Conservation (phyloP, 2,329 filamentous ascomycete species). For the Trichoderma sp. region DNA sequence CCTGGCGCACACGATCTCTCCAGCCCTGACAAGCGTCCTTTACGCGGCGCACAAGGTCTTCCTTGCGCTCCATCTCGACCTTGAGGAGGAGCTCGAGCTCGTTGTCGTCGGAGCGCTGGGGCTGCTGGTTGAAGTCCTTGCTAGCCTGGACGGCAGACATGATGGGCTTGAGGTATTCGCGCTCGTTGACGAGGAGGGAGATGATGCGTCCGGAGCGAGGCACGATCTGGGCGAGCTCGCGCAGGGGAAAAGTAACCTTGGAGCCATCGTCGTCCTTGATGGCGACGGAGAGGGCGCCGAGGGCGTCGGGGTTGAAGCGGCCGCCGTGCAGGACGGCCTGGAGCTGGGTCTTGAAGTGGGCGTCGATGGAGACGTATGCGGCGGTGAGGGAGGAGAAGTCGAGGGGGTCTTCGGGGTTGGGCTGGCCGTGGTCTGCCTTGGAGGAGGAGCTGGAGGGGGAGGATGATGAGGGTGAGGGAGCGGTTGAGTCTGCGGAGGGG, state of each 20-base stretch:
- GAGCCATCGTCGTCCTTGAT: conserved; percentile 31
- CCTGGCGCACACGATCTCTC: conserved; percentile 48
- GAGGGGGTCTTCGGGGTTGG: conserved; percentile 44
- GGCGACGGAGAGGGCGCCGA: conserved; percentile 46
- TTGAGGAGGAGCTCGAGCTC: conserved; percentile 56
- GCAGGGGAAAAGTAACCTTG: conserved; percentile 44
- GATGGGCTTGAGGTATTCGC: conserved; percentile 50
- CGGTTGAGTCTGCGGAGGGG: conserved; percentile 20
- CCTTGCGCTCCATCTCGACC: conserved; percentile 51
- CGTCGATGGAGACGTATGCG: conserved; percentile 41
- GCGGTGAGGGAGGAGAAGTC: conserved; percentile 49
- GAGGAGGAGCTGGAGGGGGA: conserved; percentile 21
- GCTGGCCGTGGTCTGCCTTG: conserved; percentile 25
- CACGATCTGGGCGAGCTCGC: conserved; percentile 54
- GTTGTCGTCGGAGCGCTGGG: conserved; percentile 56
- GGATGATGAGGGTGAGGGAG: conserved; percentile 18
- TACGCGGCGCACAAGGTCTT: conserved; percentile 44
- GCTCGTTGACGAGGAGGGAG: conserved; percentile 43
- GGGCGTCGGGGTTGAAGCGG: conserved; percentile 50
- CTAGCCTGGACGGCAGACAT: conserved; percentile 53
- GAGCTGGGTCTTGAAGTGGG: conserved; percentile 44
- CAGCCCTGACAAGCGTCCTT: conserved; percentile 49
- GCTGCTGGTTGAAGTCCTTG: conserved; percentile 59
- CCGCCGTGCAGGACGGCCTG: conserved; percentile 43
- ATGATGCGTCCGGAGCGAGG: conserved; percentile 43